Evolutionary conservation across 352 stramenopile species (phyloP).

Genomic region (Globisporangium carolinianum): DNA sequence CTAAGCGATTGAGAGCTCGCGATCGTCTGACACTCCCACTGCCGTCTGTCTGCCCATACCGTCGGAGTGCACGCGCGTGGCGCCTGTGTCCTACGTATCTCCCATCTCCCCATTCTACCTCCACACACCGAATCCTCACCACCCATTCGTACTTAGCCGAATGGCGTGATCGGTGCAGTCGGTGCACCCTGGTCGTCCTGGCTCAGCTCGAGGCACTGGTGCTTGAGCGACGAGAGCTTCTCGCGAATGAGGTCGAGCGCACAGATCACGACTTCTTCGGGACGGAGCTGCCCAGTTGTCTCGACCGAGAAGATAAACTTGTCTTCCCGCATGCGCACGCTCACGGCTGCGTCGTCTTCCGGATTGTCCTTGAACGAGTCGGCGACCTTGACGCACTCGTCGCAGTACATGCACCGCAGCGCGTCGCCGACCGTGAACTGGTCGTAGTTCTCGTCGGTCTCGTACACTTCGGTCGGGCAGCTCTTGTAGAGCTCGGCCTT

Average conservation of each 20-base stretch:
- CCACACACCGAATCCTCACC: neutral
- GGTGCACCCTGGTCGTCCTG: conserved; percentile 57
- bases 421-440: conserved; percentile 55
- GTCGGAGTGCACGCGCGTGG: no score
- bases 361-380: conserved; percentile 92
- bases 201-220: conserved; percentile 81
- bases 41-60: neutral
- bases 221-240: conserved; percentile 80
- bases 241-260: conserved; percentile 82
- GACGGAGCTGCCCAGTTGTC: conserved; percentile 80
- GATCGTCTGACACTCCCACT: neutral
- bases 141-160: conserved; percentile 40
- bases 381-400: conserved; percentile 90
- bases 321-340: conserved; percentile 84
- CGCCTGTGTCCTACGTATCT: no score
- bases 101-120: no score
- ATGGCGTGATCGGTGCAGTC: conserved; percentile 68
- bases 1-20: neutral
- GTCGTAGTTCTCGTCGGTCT: conserved; percentile 90
- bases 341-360: conserved; percentile 93
- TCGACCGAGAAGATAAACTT: conserved; percentile 97
- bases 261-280: conserved; percentile 83
- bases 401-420: conserved; percentile 86
- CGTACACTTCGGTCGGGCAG: conserved; percentile 92
- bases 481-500: conserved; percentile 94